Evolutionary conservation across 148 eudicot genomes (phyloP), one percentile per base, ranked within the genome.

Genomic region (Silene conica): DNA sequence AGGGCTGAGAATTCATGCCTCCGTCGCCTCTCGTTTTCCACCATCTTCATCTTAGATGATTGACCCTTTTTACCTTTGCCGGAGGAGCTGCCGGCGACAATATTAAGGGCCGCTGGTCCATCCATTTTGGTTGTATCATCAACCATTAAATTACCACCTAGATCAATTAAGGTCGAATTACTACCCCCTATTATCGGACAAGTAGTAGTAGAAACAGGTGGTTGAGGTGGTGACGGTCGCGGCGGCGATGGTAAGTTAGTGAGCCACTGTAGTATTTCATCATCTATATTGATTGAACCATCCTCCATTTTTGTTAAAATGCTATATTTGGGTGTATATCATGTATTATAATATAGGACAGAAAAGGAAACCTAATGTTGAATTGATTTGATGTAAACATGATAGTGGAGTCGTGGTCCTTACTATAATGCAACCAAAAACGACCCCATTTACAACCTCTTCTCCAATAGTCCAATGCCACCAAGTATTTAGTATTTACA

Each of bases 1-100:
- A 76, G 63, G 22, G 48, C 12, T 28, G 79, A 26, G 74, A 76
- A 69, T 19, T 60, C 79, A 2, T 61, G 74, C 66, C 79, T 76
- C 20, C 79, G 25, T 26, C 18, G 56, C 20, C 79, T 72, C 62
- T 76, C 79, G 12, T 60, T 43, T 18, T 76, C 79, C 2, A 69
- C 15, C 9, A 74, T 69, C 22, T 60, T 76, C 26, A 61, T 76
- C 10, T 31, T 23, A 4, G 50, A 41, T 20, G 50, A 41, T 20
- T 65, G 69, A 65, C 2, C 50, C 0, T 38, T 22, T 23, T 65
- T 38, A 18, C 54, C 54, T 70, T 70, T 3, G n/a, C 54, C 63
- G 7, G 43, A 23, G 5, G 45, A 26, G 73, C 16, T 14, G 4
- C 41, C 48, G 1, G 26, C 16, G 22, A 9, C 67, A 56, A 55